Evolutionary conservation across 1,139 yeast genomes (phyloP).

Genomic region (Pichia sp.): DNA sequence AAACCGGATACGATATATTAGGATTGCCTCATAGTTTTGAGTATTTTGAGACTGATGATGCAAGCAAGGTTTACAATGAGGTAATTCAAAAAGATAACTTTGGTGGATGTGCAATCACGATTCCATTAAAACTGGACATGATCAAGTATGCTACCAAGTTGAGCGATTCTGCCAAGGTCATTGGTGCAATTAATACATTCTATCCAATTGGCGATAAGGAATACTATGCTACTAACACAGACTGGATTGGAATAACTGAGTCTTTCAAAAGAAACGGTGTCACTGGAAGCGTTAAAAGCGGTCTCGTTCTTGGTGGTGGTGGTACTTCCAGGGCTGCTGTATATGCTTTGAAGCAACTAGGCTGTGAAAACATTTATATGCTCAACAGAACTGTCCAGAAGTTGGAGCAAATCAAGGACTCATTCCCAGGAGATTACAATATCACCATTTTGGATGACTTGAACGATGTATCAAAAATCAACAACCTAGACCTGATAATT

Average conservation of each 20-base stretch:
- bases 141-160: conserved; percentile 60
- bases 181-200: conserved; percentile 94
- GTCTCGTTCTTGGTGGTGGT: conserved; percentile 87
- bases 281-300: conserved; percentile 39
- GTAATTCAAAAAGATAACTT: conserved; percentile 50
- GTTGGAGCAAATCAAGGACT: conserved; percentile 51
- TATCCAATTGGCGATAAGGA: conserved; percentile 52
- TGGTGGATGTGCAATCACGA: conserved; percentile 91
- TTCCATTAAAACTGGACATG: conserved; percentile 81
- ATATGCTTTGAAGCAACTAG: conserved; percentile 76
- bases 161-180: conserved; percentile 65
- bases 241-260: conserved; percentile 84
- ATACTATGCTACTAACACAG: conserved; percentile 86
- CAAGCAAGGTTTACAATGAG: conserved; percentile 45
- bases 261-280: conserved; percentile 64
- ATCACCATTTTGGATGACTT: conserved; percentile 54
- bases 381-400: conserved; percentile 76
- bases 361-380: conserved; percentile 73
- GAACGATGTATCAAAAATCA: conserved; percentile 41
- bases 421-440: conserved; percentile 58
- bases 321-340: conserved; percentile 97
- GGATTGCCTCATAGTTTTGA: conserved; percentile 77
- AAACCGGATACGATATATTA: conserved; percentile 64
- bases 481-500: conserved; percentile 58
- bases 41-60: conserved; percentile 64